phyloP scores from a whole-genome alignment of 2,329 filamentous ascomycete genomes.

The Ustilaginoidea virens region DNA sequence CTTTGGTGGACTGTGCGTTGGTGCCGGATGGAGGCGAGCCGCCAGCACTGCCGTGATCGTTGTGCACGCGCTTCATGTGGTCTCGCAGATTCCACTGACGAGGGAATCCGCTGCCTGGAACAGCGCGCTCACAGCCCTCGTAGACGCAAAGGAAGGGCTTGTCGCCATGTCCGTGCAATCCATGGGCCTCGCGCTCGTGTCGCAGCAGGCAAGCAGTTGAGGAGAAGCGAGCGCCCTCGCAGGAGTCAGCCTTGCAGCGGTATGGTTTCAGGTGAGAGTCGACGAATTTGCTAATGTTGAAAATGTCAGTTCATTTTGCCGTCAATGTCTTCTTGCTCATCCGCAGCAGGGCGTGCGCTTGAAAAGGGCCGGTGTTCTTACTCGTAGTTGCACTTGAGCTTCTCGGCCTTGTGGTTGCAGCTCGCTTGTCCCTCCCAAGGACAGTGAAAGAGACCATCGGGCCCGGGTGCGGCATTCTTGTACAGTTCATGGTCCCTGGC shows the following conservation, averaged over 20 bases:
- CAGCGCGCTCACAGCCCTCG: conserved; percentile 70
- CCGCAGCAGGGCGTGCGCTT: conserved; percentile 99
- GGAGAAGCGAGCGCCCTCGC: conserved; percentile 78
- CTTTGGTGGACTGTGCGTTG: conserved; percentile 24
- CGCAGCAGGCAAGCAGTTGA: conserved; percentile 89
- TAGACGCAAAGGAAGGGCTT: conserved; percentile 86
- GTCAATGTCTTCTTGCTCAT: conserved; percentile 37
- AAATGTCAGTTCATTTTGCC: conserved; percentile 9
- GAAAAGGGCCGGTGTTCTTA: too few species aligned
- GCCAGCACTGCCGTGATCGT: conserved; percentile 32
- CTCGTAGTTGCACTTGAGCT: conserved; percentile 99
- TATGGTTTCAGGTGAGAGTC: conserved; percentile 96
- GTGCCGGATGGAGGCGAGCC: conserved; percentile 23
- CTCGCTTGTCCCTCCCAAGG: conserved; percentile 57
- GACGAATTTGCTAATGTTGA: conserved; percentile 65
- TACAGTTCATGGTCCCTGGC: conserved; percentile 56
- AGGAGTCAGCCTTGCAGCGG: conserved; percentile 74
- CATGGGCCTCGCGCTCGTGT: conserved; percentile 90
- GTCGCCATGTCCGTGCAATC: conserved; percentile 86
- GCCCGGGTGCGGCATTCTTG: conserved; percentile 44
- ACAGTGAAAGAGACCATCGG: conserved; percentile 84
- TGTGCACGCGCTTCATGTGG: conserved; percentile 93
- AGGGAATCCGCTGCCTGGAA: conserved; percentile 76
- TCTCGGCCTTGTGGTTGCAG: conserved; percentile 85
- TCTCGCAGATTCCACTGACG: conserved; percentile 92